These are phyloP conservation scores for Claviceps arundinis DNA, from an alignment of 2,329 filamentous ascomycete genomes.

Conservation along the genomic window DNA sequence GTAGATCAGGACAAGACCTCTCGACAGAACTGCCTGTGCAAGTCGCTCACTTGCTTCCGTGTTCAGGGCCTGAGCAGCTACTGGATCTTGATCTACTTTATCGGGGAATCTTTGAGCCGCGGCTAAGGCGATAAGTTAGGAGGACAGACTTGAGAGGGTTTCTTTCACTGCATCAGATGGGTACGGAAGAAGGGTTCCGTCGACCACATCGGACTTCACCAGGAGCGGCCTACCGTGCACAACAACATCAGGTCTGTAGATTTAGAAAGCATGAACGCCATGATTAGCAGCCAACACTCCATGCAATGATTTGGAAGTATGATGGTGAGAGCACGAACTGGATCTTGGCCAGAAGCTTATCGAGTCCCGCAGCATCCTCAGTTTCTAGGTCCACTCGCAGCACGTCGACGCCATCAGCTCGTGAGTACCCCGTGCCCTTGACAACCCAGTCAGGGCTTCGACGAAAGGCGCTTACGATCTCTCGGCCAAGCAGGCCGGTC, in stretches of 20 bases:
- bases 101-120: constrained; percentile 84
- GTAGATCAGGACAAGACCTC: constrained; percentile 55
- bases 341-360: constrained; percentile 35
- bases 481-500: constrained; percentile 69
- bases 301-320: no score
- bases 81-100: constrained; percentile 67
- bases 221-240: constrained; percentile 53
- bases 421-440: constrained; percentile 59
- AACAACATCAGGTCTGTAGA: constrained; percentile 56
- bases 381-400: constrained; percentile 44
- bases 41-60: constrained; percentile 56
- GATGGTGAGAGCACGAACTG: constrained; percentile 30
- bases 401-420: constrained; percentile 57
- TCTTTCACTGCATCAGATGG: no score
- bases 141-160: background rate
- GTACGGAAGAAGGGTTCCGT: no score
- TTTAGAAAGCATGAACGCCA: background rate
- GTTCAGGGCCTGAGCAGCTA: constrained; percentile 61
- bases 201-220: no score
- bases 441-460: constrained; percentile 43
- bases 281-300: background rate
- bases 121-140: constrained; percentile 31
- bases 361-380: constrained; percentile 26
- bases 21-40: constrained; percentile 49
- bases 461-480: constrained; percentile 61